Evolutionary conservation across 2,329 filamentous ascomycete genomes (phyloP).

Genomic region (Tothia fuscella): DNA sequence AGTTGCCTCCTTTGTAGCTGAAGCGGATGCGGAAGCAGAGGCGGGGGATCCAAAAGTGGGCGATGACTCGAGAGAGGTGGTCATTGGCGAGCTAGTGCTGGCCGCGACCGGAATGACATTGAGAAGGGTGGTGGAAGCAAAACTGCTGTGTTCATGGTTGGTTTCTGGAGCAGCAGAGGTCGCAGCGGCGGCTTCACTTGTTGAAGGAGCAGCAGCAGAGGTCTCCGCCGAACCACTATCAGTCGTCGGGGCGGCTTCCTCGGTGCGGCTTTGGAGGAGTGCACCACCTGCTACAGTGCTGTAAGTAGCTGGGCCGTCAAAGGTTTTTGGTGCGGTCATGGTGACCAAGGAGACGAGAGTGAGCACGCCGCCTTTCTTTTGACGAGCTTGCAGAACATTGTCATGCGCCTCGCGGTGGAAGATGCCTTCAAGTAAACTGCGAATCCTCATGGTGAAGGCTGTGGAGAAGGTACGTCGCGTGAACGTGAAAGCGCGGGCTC

Average conservation of each 20-base stretch:
- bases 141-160: no score
- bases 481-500: neutral
- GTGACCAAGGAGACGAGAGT: slow-evolving; percentile 36
- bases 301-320: slow-evolving; percentile 30
- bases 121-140: neutral
- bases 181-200: neutral
- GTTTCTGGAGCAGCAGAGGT: neutral
- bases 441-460: neutral
- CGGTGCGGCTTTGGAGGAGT: neutral
- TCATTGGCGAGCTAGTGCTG: neutral
- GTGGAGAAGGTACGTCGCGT: neutral
- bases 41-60: neutral
- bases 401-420: slow-evolving; percentile 12
- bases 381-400: slow-evolving; percentile 12
- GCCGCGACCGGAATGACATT: neutral
- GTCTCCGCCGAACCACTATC: neutral
- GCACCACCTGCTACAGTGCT: slow-evolving; percentile 14
- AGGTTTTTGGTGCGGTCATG: slow-evolving; percentile 41
- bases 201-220: neutral
- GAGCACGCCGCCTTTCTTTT: slow-evolving; percentile 1
- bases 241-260: neutral
- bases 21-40: slow-evolving; percentile 13
- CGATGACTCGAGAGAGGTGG: neutral
- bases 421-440: slow-evolving; percentile 9
- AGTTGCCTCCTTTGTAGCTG: slow-evolving; percentile 14